Evolutionary conservation across 371 early-diverging fungal genomes (phyloP).

Genomic region (Mortierella sp.): DNA sequence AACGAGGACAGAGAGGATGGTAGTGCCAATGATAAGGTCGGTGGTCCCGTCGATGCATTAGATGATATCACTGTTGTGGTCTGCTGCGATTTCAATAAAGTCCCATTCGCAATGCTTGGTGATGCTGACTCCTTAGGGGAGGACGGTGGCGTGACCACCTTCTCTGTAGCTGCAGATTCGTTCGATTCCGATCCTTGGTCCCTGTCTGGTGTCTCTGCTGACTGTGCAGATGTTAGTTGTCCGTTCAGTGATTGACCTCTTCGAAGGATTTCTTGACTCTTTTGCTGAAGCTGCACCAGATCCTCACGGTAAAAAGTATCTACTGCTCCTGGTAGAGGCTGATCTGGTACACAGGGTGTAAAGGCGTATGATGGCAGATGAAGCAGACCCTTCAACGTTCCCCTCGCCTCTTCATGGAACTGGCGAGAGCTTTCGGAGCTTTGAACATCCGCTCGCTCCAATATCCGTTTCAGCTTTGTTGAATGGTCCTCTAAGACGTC

Average conservation of each 20-base stretch:
- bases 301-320: conserved; percentile 50
- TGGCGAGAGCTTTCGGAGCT: conserved; percentile 20
- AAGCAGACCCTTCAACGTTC: conserved; percentile 22
- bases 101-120: no score
- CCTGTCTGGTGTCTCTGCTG: neutral
- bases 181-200: no score
- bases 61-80: neutral
- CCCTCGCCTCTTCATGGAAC: conserved; percentile 31
- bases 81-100: neutral
- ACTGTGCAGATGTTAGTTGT: neutral
- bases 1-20: conserved; percentile 28
- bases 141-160: no score
- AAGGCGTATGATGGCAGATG: conserved; percentile 29
- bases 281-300: conserved; percentile 37
- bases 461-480: conserved; percentile 23
- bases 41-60: neutral
- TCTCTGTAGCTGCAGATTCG: no score
- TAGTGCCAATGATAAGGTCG: conserved; percentile 8
- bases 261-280: conserved; percentile 23
- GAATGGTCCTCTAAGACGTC: conserved; percentile 38
- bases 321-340: conserved; percentile 40
- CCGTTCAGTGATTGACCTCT: conserved; percentile 6
- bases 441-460: conserved; percentile 39
- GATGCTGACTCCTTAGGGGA: neutral
- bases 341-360: conserved; percentile 35